Evolutionary conservation across 306 rosid genomes (phyloP), one percentile per base, ranked within the genome.

Genomic region (Inga leiocalycina): DNA sequence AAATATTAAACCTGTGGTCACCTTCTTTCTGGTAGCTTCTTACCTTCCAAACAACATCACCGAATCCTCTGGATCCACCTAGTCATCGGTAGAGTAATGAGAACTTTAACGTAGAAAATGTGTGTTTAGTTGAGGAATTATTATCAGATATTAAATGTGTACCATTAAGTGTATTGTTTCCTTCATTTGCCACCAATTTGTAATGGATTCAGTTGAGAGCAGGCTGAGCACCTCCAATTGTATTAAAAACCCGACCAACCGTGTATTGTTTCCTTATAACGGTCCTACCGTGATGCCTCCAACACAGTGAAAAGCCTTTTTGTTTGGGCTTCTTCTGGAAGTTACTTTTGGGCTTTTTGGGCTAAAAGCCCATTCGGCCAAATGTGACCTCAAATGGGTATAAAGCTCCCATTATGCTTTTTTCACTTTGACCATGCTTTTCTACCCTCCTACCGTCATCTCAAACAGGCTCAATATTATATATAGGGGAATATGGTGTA

Each of bases 201-300:
- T 88, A 89, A 30, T 74, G 88, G 16, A 39, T 83, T 56, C 95
- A 92, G 8, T 91, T 62, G 34, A 87, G 51, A 20, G 85, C 83
- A 74, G 89, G 89, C 64, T 85, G 84, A 9, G 95, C 93, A 0
- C 92, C 89, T 17, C 90, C 90, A 6, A 89, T 89, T 80, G 93
- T 84, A 78, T 91, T 91, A 3, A 92, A 93, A 61, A 89, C 87
- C 34, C 95, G 71, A 52, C 95, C 95, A 15, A 91, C 93, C 43
- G 85, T 52, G 2, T 34, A 34, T 34, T 34, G 37, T 3, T 34
- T 34, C 35, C 35, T 34, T 34, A 34, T 34, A 34, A 34, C 35
- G 35, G 35, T 34, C 3, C 35, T 3, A 34, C 35, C 35, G 35
- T 34, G 3, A 34, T 2, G 35, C 35, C 35, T 34, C 35, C 35